Evolutionary conservation across 169 alveolate species (phyloP), one percentile per base, ranked within the genome.

Genomic region (Theileria parva): DNA sequence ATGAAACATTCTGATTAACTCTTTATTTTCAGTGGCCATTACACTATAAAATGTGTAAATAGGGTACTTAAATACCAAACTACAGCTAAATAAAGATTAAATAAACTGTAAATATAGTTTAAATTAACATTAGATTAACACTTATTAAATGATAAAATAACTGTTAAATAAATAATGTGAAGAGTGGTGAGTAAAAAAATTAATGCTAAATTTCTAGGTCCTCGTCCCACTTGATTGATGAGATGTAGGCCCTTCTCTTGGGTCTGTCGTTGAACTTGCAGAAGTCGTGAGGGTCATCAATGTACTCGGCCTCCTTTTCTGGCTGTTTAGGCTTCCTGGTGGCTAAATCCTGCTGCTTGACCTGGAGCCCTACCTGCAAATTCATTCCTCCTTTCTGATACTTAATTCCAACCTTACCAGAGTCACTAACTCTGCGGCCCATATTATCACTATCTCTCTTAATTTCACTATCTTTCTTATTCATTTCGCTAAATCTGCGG

Each of bases 201-300:
- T 28, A 25, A 0, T 37, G 79, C 11, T 50, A 32, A 27, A 32
- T 32, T 67, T 81, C 88, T 65, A 74, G 32, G 57, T 81, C 88
- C 65, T 81, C 88, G 76, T 81, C 88, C 88, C 88, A 81, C 70
- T 81, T 72, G 64, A 81, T 75, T 34, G 69, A 74, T 12, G 80
- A 68, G 64, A 81, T 73, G 6, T 27, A 81, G 72, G 64, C 66
- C 44, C 32, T 70, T 37, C 88, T 55, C 25, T 60, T 34, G 59
- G 77, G 74, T 39, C 66, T 74, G 69, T 81, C 88, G 37, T 37
- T 81, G 63, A 81, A 81, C 69, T 70, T 77, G 70, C 85, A 74
- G 85, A 65, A 81, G 34, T 81, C 88, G 51, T 15, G 17, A 21
- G 64, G 77, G 51, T 77, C 79, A 21, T 70, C n/a, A 61, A 77